A percentile compares a stretch with the other conserved stretches of the same genome.
phyloP scores from a whole-genome alignment of 768 basidiomycete species.

The Leucocoprinus sp. region DNA sequence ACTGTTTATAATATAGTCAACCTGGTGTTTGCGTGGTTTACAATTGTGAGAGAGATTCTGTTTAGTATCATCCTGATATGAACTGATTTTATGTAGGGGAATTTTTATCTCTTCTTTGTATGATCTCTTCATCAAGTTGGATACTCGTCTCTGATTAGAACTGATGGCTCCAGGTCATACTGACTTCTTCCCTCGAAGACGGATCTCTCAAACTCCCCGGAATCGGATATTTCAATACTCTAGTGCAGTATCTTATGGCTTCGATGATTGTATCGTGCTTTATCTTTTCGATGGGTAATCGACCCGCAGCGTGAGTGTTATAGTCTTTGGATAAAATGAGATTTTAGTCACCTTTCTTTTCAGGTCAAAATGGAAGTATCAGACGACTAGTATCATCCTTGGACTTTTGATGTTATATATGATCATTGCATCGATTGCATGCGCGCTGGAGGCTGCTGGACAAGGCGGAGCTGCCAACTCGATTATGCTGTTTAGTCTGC shows the following conservation, averaged over 20 bases:
- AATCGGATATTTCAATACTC: slow-evolving; percentile 66
- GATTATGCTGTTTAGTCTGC: slow-evolving; percentile 76
- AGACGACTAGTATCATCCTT: slow-evolving; percentile 63
- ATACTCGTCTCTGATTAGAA: slow-evolving; percentile 1
- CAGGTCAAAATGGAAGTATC: slow-evolving; percentile 83
- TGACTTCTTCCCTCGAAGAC: slow-evolving; percentile 84
- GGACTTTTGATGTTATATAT: slow-evolving; percentile 79
- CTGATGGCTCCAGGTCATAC: slow-evolving; percentile 59
- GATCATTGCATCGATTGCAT: slow-evolving; percentile 73
- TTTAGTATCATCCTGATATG: background rate
- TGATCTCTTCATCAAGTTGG: slow-evolving; percentile 20
- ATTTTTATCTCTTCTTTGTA: slow-evolving; percentile 92
- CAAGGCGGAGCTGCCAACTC: slow-evolving; percentile 62
- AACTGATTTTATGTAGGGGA: slow-evolving; percentile 47
- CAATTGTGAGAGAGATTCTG: slow-evolving; percentile 48
- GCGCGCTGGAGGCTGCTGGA: slow-evolving; percentile 61
- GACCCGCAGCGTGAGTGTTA: slow-evolving; percentile 63
- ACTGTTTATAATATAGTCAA: slow-evolving; percentile 84
- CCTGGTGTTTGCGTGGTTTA: slow-evolving; percentile 90
- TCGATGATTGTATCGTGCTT: slow-evolving; percentile 85
- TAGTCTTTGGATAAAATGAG: background rate
- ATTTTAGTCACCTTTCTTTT: background rate
- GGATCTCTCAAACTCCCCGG: slow-evolving; percentile 52
- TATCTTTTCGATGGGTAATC: slow-evolving; percentile 94
- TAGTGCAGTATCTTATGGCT: slow-evolving; percentile 71